These are phyloP conservation scores for Daldinia concentrica DNA, from an alignment of 495 filamentous ascomycete species.

Conservation along the genomic window DNA sequence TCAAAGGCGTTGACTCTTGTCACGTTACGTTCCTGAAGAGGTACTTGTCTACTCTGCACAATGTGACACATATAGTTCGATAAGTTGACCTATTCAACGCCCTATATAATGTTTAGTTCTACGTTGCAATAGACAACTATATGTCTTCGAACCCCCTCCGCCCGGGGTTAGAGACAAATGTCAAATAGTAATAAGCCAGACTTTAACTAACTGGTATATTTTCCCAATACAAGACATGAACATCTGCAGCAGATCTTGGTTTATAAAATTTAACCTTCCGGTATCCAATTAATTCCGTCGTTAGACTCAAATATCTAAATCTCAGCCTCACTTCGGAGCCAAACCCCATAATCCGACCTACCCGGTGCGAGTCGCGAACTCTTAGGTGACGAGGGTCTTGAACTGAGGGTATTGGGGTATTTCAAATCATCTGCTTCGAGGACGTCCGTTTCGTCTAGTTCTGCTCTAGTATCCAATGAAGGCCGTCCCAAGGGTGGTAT, in stretches of 20 bases:
- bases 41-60: too few relatives aligned
- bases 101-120: too few relatives aligned
- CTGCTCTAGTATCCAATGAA: slow-evolving; percentile 36
- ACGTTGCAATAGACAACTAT: too few relatives aligned
- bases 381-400: background rate
- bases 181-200: background rate
- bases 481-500: slow-evolving; percentile 38
- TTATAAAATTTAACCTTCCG: background rate
- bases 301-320: background rate
- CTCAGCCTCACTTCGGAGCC: background rate
- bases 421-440: slow-evolving; percentile 16
- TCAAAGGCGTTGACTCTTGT: too few relatives aligned
- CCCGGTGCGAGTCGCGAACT: background rate
- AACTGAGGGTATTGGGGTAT: slow-evolving; percentile 1
- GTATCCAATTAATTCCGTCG: background rate
- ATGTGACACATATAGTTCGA: too few relatives aligned
- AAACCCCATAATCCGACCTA: background rate
- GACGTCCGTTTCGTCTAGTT: slow-evolving; percentile 34
- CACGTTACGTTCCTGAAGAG: too few relatives aligned
- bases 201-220: background rate
- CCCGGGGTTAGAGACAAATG: background rate
- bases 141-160: background rate
- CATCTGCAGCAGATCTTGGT: background rate
- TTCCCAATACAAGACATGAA: background rate
- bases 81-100: too few relatives aligned